Conservation (phyloP, 2,329 filamentous ascomycete genomes). For the Hypocreales sp. region DNA sequence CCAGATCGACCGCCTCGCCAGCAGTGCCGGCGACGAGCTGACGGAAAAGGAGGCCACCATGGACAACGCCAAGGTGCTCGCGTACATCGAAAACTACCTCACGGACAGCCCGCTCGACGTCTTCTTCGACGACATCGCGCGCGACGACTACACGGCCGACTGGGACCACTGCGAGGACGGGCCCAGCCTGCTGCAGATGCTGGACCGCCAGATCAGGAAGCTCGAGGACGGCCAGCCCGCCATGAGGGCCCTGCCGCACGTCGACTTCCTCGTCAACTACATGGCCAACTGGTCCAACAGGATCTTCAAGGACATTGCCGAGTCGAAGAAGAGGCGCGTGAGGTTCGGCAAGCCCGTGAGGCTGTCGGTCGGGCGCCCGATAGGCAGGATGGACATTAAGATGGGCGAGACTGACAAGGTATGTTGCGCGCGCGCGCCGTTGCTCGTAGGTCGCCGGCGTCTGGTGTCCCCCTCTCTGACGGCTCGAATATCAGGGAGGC, state of each 20-base stretch:
- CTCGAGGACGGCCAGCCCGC: constrained; percentile 28
- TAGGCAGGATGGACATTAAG: constrained; percentile 38
- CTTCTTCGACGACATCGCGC: constrained; percentile 37
- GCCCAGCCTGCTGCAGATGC: constrained; percentile 27
- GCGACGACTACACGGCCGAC: constrained; percentile 34
- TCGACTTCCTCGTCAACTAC: constrained; percentile 48
- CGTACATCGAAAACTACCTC: constrained; percentile 63
- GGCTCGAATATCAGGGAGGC: constrained; percentile 15
- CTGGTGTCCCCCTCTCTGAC: too few relatives aligned
- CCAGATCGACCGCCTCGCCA: constrained; percentile 66
- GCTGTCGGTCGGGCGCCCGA: constrained; percentile 26
- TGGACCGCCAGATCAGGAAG: constrained; percentile 32
- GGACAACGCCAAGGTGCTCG: constrained; percentile 55
- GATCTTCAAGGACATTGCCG: constrained; percentile 53
- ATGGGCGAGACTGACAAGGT: constrained; percentile 29
- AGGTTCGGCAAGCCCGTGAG: constrained; percentile 43
- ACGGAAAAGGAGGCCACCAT: constrained; percentile 64
- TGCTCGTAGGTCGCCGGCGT: too few relatives aligned
- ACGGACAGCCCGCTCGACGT: constrained; percentile 46
- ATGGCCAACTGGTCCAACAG: constrained; percentile 40
- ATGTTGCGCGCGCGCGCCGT: too few relatives aligned
- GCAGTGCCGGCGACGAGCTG: constrained; percentile 49
- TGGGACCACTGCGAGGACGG: constrained; percentile 28
- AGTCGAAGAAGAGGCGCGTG: constrained; percentile 53
- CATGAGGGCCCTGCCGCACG: constrained; percentile 37